Conservation (phyloP, 139 green algal genomes). For the Coccomyxa sp. region DNA sequence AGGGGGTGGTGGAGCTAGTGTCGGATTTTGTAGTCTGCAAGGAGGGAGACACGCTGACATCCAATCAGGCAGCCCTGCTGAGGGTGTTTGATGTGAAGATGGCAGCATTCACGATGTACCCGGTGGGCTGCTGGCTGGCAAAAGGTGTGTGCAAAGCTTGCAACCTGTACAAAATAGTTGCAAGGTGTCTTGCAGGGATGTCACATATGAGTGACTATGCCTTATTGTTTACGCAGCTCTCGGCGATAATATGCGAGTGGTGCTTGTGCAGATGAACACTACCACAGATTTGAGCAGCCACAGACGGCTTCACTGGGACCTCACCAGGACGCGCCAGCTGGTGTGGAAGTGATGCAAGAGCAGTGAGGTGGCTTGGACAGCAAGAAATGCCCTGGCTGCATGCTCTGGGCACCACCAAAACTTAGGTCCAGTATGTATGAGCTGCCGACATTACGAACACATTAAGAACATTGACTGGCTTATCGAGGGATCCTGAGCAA, state of each 20-base stretch:
- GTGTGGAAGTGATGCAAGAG: too few species aligned
- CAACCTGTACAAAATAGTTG: too few species aligned
- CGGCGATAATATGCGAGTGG: background rate
- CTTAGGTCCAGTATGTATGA: too few species aligned
- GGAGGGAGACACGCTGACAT: conserved; percentile 66
- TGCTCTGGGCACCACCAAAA: too few species aligned
- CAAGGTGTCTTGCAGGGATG: background rate
- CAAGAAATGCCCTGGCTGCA: too few species aligned
- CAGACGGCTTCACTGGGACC: background rate
- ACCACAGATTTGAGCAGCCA: background rate
- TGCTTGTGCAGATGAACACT: background rate
- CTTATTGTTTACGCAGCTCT: background rate
- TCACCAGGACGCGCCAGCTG: too few species aligned
- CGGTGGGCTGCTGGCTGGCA: conserved; percentile 56
- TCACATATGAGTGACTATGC: background rate
- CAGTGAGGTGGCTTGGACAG: too few species aligned
- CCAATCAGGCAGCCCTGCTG: conserved; percentile 78
- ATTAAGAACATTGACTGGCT: too few species aligned
- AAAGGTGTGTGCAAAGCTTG: background rate
- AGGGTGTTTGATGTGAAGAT: conserved; percentile 83
- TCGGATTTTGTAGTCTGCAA: conserved; percentile 75
- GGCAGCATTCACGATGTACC: conserved; percentile 70
- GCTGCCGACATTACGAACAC: too few species aligned
- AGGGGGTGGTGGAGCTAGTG: conserved; percentile 87
- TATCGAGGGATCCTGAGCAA: too few species aligned